Percentiles rank a stretch among this genome's conserved stretches.
These are phyloP conservation scores for Epichloe bromicola DNA, from an alignment of 2,329 filamentous ascomycete species.

Conservation along the genomic window DNA sequence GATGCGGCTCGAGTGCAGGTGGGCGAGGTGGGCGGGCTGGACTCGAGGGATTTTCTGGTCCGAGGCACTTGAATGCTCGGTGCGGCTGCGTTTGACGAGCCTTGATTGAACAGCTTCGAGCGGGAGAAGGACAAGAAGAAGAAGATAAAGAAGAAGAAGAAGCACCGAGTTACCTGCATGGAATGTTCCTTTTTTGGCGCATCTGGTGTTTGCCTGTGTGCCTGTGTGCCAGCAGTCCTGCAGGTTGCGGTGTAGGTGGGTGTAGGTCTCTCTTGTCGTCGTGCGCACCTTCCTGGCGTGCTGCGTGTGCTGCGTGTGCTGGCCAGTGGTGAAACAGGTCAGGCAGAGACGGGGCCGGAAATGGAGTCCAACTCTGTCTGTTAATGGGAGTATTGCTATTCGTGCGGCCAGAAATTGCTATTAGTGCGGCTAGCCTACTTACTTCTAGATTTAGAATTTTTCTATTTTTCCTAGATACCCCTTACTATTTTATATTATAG, in stretches of 20 bases:
- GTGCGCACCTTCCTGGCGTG: neutral
- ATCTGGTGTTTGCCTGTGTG: neutral
- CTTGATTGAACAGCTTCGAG: neutral
- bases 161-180: neutral
- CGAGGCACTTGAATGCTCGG: neutral
- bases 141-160: neutral
- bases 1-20: neutral
- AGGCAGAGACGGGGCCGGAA: neutral
- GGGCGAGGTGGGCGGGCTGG: neutral
- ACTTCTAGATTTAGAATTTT: too few relatives aligned
- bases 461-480: too few relatives aligned
- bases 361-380: neutral
- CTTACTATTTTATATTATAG: too few relatives aligned
- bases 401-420: too few relatives aligned
- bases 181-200: neutral
- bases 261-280: neutral
- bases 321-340: too few relatives aligned
- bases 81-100: neutral
- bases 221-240: neutral
- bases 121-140: neutral
- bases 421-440: too few relatives aligned
- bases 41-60: neutral
- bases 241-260: neutral
- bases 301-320: neutral
- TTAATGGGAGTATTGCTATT: too few relatives aligned